A percentile compares a stretch with the other conserved stretches of the same genome.
Evolutionary conservation across 129 eudicot species (phyloP).

Genomic region (Flaveria robusta): DNA sequence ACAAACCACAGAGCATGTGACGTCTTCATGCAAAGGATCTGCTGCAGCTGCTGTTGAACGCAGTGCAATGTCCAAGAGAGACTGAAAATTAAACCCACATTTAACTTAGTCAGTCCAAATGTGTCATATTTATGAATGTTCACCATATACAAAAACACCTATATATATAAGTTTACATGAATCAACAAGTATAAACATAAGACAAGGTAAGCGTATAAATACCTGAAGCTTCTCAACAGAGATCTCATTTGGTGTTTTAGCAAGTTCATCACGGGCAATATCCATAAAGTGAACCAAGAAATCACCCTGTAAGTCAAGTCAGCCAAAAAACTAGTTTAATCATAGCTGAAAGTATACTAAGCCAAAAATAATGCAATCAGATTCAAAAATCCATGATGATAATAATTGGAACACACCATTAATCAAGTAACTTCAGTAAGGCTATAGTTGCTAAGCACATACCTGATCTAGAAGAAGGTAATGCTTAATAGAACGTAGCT

Average conservation of each 20-base stretch:
- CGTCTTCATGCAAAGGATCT: constrained; percentile 93
- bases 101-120: constrained; percentile 1
- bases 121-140: constrained; percentile 11
- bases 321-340: neutral
- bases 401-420: neutral
- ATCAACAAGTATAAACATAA: constrained; percentile 14
- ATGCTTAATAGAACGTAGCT: constrained; percentile 93
- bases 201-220: constrained; percentile 21
- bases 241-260: constrained; percentile 79
- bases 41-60: constrained; percentile 97
- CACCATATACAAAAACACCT: neutral
- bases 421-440: constrained; percentile 1
- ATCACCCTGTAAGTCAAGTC: constrained; percentile 72
- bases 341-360: constrained; percentile 20
- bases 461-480: constrained; percentile 99
- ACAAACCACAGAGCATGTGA: constrained; percentile 91
- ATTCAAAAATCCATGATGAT: neutral
- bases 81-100: constrained; percentile 44
- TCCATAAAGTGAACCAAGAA: constrained; percentile 99
- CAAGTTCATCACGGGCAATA: constrained; percentile 93
- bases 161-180: neutral
- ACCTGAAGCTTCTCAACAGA: constrained; percentile 99
- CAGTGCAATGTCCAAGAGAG: constrained; percentile 97
- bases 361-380: neutral
- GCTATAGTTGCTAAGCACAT: constrained; percentile 15